Evolutionary conservation across 257 asterid species (phyloP), one percentile per base, ranked within the genome.

Genomic region (Solanum gracilifrons): DNA sequence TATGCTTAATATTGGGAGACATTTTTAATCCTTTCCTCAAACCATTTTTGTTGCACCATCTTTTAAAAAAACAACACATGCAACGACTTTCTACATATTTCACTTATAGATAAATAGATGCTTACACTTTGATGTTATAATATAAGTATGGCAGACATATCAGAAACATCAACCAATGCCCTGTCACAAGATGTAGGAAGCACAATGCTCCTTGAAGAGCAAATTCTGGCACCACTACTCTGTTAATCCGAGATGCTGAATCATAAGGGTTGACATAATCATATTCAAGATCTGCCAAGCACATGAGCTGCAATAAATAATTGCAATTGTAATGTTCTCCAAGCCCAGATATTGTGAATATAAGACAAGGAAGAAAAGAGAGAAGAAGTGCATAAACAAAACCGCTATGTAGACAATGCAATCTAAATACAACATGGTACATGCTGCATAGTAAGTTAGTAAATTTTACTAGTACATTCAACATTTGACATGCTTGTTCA

Each of bases 191-290:
- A 94, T 94, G 98, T 89, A 95, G 94, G 86, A 93, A 82, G 92
- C 98, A 93, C 85, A 95, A 87, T 36, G 90, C 92, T 90, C 95
- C 98, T 88, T 92, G 88, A 62, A 88, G 87, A 41, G 95, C 36
- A 88, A 92, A 97, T 92, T 95, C 98, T 4, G 98, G 98, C 87
- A 95, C 86, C 82, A 94, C 91, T 66, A 92, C 94, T 75, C 55
- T 89, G 83, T 97, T 97, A 91, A 95, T 93, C 90, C 95, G 92
- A 55, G 96, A 91, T 46, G 98, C 94, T n/a, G 98, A 90, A 89
- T 95, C 98, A 86, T 93, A 95, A 33, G 98, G 98, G 87, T 95
- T 95, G 93, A 95, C 92, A 72, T 93, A 97, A 87, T 97, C 98
- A 46, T 86, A 92, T 90, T 95, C 98, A 36, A 97, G 94, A 92